Conservation (phyloP, 2,329 filamentous ascomycete genomes). For the Penicillium sp. region DNA sequence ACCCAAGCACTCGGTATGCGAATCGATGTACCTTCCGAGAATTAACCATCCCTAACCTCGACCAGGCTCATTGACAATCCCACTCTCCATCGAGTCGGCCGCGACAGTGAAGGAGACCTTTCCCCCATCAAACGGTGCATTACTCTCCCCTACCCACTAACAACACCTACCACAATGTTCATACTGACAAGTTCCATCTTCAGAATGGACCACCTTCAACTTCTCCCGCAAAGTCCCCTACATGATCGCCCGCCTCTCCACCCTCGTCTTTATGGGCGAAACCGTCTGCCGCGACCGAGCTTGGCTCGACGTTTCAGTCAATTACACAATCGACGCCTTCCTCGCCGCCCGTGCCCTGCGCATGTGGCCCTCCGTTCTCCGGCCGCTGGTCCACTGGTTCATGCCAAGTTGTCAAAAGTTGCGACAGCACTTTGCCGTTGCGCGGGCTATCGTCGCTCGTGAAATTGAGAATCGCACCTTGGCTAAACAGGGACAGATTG, state of each 20-base stretch:
- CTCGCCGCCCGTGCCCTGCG: constrained; percentile 48
- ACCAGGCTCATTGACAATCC: constrained; percentile 35
- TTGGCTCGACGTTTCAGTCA: constrained; percentile 37
- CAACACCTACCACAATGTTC: not conserved
- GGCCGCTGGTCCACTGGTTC: constrained; percentile 54
- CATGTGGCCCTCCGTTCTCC: constrained; percentile 48
- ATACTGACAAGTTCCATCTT: constrained; percentile 10
- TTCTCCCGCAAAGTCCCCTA: constrained; percentile 61
- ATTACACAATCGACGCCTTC: constrained; percentile 35
- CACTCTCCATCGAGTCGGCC: constrained; percentile 37
- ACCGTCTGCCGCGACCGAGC: constrained; percentile 31
- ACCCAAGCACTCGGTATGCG: constrained; percentile 40
- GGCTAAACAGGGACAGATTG: constrained; percentile 31
- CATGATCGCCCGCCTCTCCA: constrained; percentile 60
- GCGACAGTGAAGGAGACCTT: constrained; percentile 33
- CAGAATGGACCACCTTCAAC: constrained; percentile 62
- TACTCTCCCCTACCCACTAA: not conserved
- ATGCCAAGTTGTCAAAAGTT: constrained; percentile 50
- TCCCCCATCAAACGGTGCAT: constrained; percentile 35
- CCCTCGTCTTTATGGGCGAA: constrained; percentile 40
- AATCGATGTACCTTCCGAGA: not conserved
- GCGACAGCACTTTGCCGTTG: constrained; percentile 47
- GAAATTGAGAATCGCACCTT: constrained; percentile 35
- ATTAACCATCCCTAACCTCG: not conserved
- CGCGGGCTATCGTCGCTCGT: constrained; percentile 42